A percentile compares a stretch with the other conserved stretches of the same genome.
phyloP scores from a whole-genome alignment of 2,329 filamentous ascomycete species.

The Diplocarpon rosae region DNA sequence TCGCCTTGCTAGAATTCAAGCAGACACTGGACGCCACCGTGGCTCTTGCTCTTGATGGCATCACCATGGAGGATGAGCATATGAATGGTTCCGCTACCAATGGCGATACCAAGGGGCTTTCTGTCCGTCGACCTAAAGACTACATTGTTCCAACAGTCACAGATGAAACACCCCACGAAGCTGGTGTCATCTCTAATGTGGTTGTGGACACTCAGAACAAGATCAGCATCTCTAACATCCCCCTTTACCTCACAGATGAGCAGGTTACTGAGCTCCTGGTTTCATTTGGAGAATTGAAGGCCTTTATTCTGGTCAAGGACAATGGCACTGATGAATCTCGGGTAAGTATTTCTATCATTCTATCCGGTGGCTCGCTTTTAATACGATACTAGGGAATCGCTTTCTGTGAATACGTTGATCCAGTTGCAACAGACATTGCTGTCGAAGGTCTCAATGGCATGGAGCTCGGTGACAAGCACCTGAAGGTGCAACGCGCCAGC shows the following conservation, averaged over 20 bases:
- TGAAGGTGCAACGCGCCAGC: slow-evolving; percentile 82
- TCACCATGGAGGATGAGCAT: slow-evolving; percentile 68
- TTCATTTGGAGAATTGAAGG: slow-evolving; percentile 86
- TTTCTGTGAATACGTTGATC: slow-evolving; percentile 88
- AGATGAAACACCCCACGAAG: slow-evolving; percentile 62
- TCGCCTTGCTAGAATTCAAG: slow-evolving; percentile 88
- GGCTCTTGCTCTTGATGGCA: slow-evolving; percentile 80
- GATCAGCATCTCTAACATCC: slow-evolving; percentile 84
- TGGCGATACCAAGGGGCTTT: slow-evolving; percentile 45
- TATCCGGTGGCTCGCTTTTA: neutral
- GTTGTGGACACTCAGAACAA: slow-evolving; percentile 94
- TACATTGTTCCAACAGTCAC: slow-evolving; percentile 82
- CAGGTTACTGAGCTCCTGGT: slow-evolving; percentile 84
- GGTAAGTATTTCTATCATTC: slow-evolving; percentile 40
- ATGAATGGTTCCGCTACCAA: slow-evolving; percentile 42
- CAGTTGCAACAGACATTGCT: slow-evolving; percentile 66
- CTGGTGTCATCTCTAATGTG: slow-evolving; percentile 64
- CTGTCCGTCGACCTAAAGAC: slow-evolving; percentile 83
- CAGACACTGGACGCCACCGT: slow-evolving; percentile 79
- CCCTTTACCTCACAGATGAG: slow-evolving; percentile 76
- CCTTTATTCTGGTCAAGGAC: slow-evolving; percentile 85
- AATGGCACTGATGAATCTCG: slow-evolving; percentile 73
- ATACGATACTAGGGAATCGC: slow-evolving; percentile 63
- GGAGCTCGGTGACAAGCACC: slow-evolving; percentile 75
- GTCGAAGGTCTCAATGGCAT: slow-evolving; percentile 88